Percentiles rank a stretch among this genome's conserved stretches.
Evolutionary conservation across 805 yeast species (phyloP).

Genomic region (Pichia cabralensis): DNA sequence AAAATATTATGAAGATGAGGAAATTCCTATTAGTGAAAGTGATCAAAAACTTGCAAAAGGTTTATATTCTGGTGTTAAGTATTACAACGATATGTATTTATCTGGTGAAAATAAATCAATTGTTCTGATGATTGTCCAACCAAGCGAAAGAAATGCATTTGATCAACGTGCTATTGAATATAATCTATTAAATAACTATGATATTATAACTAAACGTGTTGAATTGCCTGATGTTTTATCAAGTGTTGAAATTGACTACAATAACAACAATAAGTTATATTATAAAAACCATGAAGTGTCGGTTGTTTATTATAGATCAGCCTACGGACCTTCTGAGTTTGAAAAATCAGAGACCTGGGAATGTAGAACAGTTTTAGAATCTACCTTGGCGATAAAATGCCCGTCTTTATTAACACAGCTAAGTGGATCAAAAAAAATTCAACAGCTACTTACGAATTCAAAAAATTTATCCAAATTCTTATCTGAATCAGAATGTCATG

Average conservation of each 20-base stretch:
- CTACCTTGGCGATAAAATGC: slow-evolving; percentile 75
- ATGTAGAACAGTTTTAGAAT: slow-evolving; percentile 63
- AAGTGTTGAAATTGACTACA: slow-evolving; percentile 31
- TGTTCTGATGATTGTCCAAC: slow-evolving; percentile 73
- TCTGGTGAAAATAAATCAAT: slow-evolving; percentile 32
- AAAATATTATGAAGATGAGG: slow-evolving; percentile 36
- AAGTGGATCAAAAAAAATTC: slow-evolving; percentile 89
- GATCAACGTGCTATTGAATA: slow-evolving; percentile 87
- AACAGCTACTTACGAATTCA: slow-evolving; percentile 68
- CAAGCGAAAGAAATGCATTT: slow-evolving; percentile 77
- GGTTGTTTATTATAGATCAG: slow-evolving; percentile 84
- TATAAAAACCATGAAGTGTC: slow-evolving; percentile 63
- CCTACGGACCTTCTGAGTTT: slow-evolving; percentile 81
- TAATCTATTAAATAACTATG: slow-evolving; percentile 44
- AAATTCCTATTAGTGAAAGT: slow-evolving; percentile 58
- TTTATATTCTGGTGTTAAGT: slow-evolving; percentile 51
- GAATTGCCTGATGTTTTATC: slow-evolving; percentile 50
- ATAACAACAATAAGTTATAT: slow-evolving; percentile 39
- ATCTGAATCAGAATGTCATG: not conserved
- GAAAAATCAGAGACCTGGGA: slow-evolving; percentile 61
- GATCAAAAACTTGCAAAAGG: slow-evolving; percentile 53
- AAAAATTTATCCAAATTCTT: slow-evolving; percentile 36
- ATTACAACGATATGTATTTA: slow-evolving; percentile 33
- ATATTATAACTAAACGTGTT: slow-evolving; percentile 54
- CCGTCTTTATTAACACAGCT: slow-evolving; percentile 85